Conservation (phyloP, 441 rosid species). For the Eruca vesicaria region DNA sequence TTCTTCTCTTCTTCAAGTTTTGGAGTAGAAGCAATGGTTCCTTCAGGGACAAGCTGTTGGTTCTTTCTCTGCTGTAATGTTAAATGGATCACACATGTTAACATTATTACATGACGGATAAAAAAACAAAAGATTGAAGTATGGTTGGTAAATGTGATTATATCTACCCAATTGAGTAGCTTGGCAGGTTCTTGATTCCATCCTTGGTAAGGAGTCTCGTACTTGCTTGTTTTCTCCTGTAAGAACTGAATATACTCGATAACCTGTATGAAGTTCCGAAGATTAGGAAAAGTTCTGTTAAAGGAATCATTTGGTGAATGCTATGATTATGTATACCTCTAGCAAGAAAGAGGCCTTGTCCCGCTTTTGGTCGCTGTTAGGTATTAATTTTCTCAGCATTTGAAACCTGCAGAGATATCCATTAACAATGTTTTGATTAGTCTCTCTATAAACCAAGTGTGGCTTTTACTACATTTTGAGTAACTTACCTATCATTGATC, state of each 20-base stretch:
- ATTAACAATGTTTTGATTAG: too few species aligned
- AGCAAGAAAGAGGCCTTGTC: slow-evolving; percentile 93
- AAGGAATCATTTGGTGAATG: neutral
- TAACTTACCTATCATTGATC: slow-evolving; percentile 75
- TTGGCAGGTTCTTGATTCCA: slow-evolving; percentile 16
- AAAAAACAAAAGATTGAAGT: neutral
- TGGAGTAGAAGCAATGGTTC: slow-evolving; percentile 45
- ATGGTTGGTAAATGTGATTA: slow-evolving; percentile 5
- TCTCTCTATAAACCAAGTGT: neutral
- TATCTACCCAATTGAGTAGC: slow-evolving; percentile 58
- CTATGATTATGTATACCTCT: slow-evolving; percentile 69
- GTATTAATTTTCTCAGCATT: slow-evolving; percentile 70
- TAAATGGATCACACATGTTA: slow-evolving; percentile 2
- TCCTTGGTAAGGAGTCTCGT: slow-evolving; percentile 51
- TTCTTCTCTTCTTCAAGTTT: slow-evolving; percentile 60
- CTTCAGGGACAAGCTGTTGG: slow-evolving; percentile 45
- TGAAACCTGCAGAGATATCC: slow-evolving; percentile 33
- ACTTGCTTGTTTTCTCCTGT: slow-evolving; percentile 65
- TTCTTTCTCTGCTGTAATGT: slow-evolving; percentile 53
- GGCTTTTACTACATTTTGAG: neutral
- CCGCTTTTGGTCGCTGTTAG: slow-evolving; percentile 93
- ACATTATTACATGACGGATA: neutral
- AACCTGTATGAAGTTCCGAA: slow-evolving; percentile 40
- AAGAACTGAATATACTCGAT: slow-evolving; percentile 75
- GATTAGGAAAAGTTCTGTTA: neutral